Base-by-base conservation (phyloP, 768 basidiomycete genomes). In the Calvatia gigantea region DNA sequence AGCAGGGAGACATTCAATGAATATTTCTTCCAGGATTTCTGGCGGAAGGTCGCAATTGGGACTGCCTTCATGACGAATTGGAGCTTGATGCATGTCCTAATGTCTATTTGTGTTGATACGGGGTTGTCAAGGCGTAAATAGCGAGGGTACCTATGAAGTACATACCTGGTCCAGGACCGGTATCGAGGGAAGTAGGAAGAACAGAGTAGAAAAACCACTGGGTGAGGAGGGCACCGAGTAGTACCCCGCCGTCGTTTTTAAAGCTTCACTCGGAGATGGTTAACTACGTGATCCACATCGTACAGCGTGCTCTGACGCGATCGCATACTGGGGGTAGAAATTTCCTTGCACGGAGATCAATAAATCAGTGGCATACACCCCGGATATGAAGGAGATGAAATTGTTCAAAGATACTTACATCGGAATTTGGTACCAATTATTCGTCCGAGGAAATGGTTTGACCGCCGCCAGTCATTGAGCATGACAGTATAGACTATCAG, bases 1-100 rank as follows among this genome's bases (percentile, higher is more conserved):
- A 15, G 43, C 4, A 23, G 52, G 43, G 14, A 45, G 21, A 6
- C 43, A 54, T 3, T 27, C 23, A 15, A 35, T n/a, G 33, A 54
- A 54, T 3, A 54, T 37, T n/a, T 45, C 52, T 28, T 54, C 52
- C 5, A 54, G 33, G 15, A 54, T 54, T 45, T 54, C 52, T 21
- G 52, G 52, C 1, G 52, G 43, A 15, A 45, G 43, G 6, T 37
- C n/a, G 19, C 46, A 25, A 23, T 45, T 21, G 27, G 43, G 41
- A 15, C 39, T 14, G 9, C 23, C 14, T 33, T 42, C 17, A 11
- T 23, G 19, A 14, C 9, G 14, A 7, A 19, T 27, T 12, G 48
- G 14, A 37, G 15, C 9, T 3, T 23, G 12, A n/a, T 25, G n/a
- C 48, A 50, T 50, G 5, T 7, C 14, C 25, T 6, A 11, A 4